phyloP scores from a whole-genome alignment of 108 stramenopile genomes.

The Cyclostephanos invisitatus region DNA sequence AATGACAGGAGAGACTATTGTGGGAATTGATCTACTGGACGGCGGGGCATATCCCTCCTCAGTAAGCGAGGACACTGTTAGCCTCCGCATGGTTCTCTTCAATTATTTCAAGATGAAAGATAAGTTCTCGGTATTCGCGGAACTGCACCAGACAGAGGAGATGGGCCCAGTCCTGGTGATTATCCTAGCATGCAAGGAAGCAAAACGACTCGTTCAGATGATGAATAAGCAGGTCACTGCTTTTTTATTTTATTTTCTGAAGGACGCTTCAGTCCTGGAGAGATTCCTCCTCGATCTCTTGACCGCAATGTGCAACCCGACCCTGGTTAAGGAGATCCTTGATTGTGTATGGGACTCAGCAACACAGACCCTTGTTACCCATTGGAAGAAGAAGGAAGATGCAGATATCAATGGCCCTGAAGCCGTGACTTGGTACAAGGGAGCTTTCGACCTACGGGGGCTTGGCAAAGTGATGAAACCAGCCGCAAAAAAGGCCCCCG shows the following conservation, averaged over 20 bases:
- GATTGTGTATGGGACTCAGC: background rate
- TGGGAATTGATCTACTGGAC: background rate
- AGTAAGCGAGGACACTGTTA: background rate
- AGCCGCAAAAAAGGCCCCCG: background rate
- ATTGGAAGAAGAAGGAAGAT: background rate
- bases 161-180: background rate
- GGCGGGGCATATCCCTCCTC: background rate
- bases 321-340: background rate
- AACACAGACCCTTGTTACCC: background rate
- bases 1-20: background rate
- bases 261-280: background rate
- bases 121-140: background rate
- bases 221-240: background rate
- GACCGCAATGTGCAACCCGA: background rate
- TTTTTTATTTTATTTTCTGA: background rate
- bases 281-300: background rate
- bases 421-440: background rate
- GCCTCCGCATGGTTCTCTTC: background rate
- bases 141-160: background rate
- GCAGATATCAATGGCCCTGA: background rate
- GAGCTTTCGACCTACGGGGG: background rate
- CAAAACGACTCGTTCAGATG: background rate
- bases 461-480: background rate
- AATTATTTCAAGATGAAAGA: background rate
- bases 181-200: background rate